These are phyloP conservation scores for Phytophthora boehmeriae DNA, from an alignment of 352 stramenopile species.

Conservation along the genomic window DNA sequence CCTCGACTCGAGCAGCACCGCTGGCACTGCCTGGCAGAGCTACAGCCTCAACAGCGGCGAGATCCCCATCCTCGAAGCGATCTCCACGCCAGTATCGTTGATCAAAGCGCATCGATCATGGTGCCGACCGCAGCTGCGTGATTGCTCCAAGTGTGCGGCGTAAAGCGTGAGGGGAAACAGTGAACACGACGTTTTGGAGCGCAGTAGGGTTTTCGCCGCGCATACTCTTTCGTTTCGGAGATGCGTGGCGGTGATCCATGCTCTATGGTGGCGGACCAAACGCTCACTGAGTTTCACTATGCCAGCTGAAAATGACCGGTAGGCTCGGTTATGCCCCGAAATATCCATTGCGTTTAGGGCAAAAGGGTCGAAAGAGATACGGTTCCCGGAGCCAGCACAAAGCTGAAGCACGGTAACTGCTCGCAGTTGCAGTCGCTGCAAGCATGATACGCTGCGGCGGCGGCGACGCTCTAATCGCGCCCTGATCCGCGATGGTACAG, in stretches of 20 bases:
- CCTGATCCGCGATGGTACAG: background rate
- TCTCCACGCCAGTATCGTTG: too few relatives aligned
- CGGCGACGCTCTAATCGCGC: background rate
- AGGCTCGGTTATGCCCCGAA: background rate
- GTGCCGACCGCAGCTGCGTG: background rate
- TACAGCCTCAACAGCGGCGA: too few relatives aligned
- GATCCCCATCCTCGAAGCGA: too few relatives aligned
- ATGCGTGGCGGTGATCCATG: background rate
- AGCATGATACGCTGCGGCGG: background rate
- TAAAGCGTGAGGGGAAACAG: background rate
- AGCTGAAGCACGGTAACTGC: background rate
- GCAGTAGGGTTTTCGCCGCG: background rate
- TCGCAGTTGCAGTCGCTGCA: background rate
- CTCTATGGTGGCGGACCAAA: background rate
- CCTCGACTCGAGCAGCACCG: background rate
- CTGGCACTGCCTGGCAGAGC: background rate
- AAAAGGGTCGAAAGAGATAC: background rate
- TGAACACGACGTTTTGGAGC: background rate
- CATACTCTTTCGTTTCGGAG: background rate
- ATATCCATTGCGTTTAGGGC: slow-evolving; percentile 1
- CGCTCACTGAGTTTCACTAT: background rate
- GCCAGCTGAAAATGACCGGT: background rate
- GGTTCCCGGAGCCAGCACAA: background rate
- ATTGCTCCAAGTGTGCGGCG: background rate
- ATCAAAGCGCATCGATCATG: too few relatives aligned